Percentiles rank a stretch among this genome's conserved stretches.
These are phyloP conservation scores for Trichoderma sp. DNA, from an alignment of 2,329 filamentous ascomycete species.

Conservation along the genomic window DNA sequence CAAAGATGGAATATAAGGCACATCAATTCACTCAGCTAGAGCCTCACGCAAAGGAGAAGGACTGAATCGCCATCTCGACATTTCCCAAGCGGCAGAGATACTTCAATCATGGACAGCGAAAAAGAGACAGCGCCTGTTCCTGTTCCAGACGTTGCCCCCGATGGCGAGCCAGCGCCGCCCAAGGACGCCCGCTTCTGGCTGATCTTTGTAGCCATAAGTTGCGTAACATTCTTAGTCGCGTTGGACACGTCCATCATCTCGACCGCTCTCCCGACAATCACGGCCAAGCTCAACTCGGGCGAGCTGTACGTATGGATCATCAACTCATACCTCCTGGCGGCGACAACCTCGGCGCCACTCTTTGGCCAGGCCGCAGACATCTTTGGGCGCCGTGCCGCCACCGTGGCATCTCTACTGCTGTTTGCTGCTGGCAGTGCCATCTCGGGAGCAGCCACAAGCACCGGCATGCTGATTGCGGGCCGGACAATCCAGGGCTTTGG, in stretches of 20 bases:
- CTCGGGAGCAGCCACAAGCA: slow-evolving; percentile 44
- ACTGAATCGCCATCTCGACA: not conserved
- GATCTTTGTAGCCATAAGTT: slow-evolving; percentile 21
- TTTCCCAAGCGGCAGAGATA: not conserved
- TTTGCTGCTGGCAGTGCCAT: slow-evolving; percentile 54
- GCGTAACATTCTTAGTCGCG: slow-evolving; percentile 37
- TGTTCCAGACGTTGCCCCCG: not conserved
- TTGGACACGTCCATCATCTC: slow-evolving; percentile 54
- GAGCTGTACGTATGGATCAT: slow-evolving; percentile 2
- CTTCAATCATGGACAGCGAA: not conserved
- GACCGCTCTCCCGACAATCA: slow-evolving; percentile 51
- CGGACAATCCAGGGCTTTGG: slow-evolving; percentile 49
- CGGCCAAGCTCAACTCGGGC: not conserved
- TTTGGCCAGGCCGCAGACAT: slow-evolving; percentile 50
- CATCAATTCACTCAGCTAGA: not conserved
- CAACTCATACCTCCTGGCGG: slow-evolving; percentile 17
- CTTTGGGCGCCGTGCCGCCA: slow-evolving; percentile 47
- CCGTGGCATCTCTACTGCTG: slow-evolving; percentile 40
- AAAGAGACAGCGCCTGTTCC: not conserved
- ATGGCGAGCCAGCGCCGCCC: not conserved
- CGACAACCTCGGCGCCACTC: slow-evolving; percentile 24
- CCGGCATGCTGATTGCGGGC: slow-evolving; percentile 48
- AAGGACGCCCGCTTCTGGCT: slow-evolving; percentile 14
- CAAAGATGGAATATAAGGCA: not conserved
- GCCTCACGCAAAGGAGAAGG: not conserved